Evolutionary conservation across 1,284 basidiomycete genomes (phyloP).

Genomic region (Leccinum solheimii): DNA sequence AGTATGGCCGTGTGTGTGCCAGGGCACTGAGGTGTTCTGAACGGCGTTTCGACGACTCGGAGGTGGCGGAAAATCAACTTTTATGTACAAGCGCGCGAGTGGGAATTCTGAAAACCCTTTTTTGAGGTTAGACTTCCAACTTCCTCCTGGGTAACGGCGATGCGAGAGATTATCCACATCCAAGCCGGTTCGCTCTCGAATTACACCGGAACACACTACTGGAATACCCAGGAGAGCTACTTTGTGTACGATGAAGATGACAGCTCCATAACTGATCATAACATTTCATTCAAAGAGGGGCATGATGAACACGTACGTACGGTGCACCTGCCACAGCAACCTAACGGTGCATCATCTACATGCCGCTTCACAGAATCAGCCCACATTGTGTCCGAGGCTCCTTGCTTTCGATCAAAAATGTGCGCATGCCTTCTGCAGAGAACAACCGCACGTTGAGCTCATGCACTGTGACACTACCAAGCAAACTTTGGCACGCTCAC

Average conservation of each 20-base stretch:
- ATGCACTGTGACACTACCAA: conserved; percentile 29
- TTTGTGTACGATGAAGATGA: conserved; percentile 49
- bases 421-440: conserved; percentile 31
- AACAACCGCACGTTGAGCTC: conserved; percentile 6
- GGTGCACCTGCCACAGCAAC: not conserved
- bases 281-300: conserved; percentile 67
- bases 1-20: not conserved
- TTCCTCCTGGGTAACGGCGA: conserved; percentile 27
- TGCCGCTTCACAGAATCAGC: conserved; percentile 44
- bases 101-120: conserved; percentile 9
- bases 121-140: not conserved
- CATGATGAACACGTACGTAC: conserved; percentile 45
- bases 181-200: conserved; percentile 71
- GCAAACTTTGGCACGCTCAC: conserved; percentile 66
- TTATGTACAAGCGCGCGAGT: conserved; percentile 1
- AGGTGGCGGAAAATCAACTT: not conserved
- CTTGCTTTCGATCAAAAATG: conserved; percentile 68
- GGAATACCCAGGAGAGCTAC: conserved; percentile 77
- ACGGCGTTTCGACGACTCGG: not conserved
- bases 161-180: conserved; percentile 78
- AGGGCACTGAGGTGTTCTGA: not conserved
- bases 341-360: conserved; percentile 4
- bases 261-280: conserved; percentile 48
- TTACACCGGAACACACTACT: conserved; percentile 72
- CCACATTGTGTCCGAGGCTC: conserved; percentile 61